Percentiles rank a stretch among this genome's conserved stretches.
These are phyloP conservation scores for Myrica gale DNA, from an alignment of 306 rosid species.

Conservation along the genomic window DNA sequence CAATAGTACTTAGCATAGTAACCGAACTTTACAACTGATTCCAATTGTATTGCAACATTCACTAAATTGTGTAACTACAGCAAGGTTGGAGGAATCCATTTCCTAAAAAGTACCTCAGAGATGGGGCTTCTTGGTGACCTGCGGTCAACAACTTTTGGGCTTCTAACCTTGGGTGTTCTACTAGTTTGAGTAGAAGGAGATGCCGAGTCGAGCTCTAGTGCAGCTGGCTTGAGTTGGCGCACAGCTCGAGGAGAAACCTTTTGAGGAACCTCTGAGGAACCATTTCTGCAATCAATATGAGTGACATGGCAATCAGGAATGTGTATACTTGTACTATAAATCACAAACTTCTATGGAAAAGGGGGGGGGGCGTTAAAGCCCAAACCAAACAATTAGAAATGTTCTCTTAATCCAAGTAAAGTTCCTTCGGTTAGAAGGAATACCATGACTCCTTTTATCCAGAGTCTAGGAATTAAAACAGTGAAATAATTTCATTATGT, in stretches of 20 bases:
- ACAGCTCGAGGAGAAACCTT: constrained; percentile 67
- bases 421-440: too few relatives aligned
- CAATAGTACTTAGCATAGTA: too few relatives aligned
- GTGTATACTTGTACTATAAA: neutral
- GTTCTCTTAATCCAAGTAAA: too few relatives aligned
- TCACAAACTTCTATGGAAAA: neutral
- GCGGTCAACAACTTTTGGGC: constrained; percentile 76
- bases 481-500: neutral
- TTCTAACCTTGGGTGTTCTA: constrained; percentile 65
- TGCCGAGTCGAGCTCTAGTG: constrained; percentile 51
- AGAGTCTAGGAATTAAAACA: too few relatives aligned
- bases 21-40: neutral
- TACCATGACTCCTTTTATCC: too few relatives aligned
- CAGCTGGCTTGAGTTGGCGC: constrained; percentile 65
- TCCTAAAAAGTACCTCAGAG: constrained; percentile 55
- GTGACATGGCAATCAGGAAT: constrained; percentile 12
- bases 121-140: constrained; percentile 81
- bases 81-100: constrained; percentile 2
- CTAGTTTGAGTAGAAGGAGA: constrained; percentile 51
- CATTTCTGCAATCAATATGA: constrained; percentile 45
- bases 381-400: neutral
- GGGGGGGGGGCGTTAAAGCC: neutral
- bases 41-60: neutral
- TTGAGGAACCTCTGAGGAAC: constrained; percentile 71
- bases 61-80: neutral